Base-by-base conservation (phyloP, 768 basidiomycete species). In the Xanthoconium purpureum region DNA sequence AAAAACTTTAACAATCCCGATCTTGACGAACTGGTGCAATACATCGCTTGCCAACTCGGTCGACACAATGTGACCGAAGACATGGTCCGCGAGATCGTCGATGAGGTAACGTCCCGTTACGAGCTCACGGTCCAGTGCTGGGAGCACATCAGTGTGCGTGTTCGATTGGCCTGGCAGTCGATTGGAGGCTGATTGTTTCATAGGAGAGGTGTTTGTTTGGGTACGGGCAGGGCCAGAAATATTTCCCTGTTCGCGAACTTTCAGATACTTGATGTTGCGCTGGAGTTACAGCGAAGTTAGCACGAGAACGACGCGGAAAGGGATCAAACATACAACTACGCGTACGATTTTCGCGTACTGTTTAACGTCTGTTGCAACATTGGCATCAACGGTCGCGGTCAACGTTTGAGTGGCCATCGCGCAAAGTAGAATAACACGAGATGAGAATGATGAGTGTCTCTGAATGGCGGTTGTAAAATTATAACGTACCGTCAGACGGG, bases 11-110 rank as follows among this genome's bases (percentile, higher is more conserved):
- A 56, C 39, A 5, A 47, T 18, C 10, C 24, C 6, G 9, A 35
- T 20, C 0, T 45, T 3, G 37, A 49, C 36, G 28, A 49, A 49
- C 8, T 38, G 18, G 5, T 49, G 48, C 3, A 49, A n/a, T 6
- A 49, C 38, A 10, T 28, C 47, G 3, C 18, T 35, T 13, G 50
- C 50, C 20, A 35, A 32, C 18, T 24, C 6, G 14, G 50, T 51
- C 2, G 50, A 51, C 7, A 51, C 44, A 8, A 47, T 33, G 12
- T 53, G 38, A 2, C 53, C 56, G 2, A 60, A 55, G 44, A 24
- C 24, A 1, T 59, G 62, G 29, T 61, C 58, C 1, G 62, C 61
- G 6, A 63, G 60, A 42, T 65, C 62, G 3, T 59, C 13, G 14
- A 49, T 37, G 7, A 59, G n/a, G 18, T 46, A 54, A 3, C 50